Conservation (phyloP, 768 basidiomycete species). For the Phylloporus scabripes region DNA sequence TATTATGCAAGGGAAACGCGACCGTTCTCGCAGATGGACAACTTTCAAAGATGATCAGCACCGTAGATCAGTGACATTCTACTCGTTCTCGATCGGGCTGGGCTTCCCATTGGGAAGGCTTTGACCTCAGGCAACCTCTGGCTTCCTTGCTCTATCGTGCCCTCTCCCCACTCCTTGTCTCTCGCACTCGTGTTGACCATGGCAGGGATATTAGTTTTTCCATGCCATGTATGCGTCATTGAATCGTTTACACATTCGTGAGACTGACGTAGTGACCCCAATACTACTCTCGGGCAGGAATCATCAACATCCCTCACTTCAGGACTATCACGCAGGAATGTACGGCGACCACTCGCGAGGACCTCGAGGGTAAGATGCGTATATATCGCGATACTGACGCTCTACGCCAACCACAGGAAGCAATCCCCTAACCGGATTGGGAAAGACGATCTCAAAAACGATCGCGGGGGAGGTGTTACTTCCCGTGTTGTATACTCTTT, state of each 20-base stretch:
- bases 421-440: slow-evolving; percentile 38
- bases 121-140: no score
- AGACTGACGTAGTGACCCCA: slow-evolving; percentile 28
- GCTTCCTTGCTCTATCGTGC: no score
- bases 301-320: slow-evolving; percentile 69
- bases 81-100: no score
- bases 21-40: no score
- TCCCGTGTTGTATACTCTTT: slow-evolving; percentile 55
- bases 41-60: no score
- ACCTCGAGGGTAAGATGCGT: slow-evolving; percentile 26
- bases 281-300: slow-evolving; percentile 72
- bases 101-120: no score
- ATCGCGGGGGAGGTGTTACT: slow-evolving; percentile 63
- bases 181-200: no score
- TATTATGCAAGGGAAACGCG: no score
- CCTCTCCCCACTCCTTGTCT: no score
- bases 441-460: slow-evolving; percentile 65
- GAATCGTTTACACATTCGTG: not conserved
- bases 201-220: no score
- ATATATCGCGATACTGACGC: slow-evolving; percentile 35
- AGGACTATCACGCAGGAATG: slow-evolving; percentile 61
- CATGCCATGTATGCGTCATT: slow-evolving; percentile 53
- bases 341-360: slow-evolving; percentile 42
- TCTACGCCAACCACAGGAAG: slow-evolving; percentile 47
- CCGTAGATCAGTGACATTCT: no score